phyloP scores from a whole-genome alignment of 2,329 filamentous ascomycete species.

The Trichoderma sp. region DNA sequence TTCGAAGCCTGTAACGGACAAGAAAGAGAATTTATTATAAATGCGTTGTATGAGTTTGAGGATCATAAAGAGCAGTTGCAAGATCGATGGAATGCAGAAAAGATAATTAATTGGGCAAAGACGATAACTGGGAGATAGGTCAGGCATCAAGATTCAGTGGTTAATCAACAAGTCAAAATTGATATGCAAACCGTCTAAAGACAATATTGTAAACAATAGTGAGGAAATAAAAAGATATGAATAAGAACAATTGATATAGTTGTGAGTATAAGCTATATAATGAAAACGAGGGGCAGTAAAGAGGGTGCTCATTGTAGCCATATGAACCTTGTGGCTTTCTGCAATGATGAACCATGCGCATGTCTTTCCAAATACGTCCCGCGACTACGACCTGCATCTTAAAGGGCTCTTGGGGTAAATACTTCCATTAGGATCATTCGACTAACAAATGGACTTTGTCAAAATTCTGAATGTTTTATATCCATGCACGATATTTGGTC shows the following conservation, averaged over 20 bases:
- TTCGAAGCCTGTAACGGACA: background rate
- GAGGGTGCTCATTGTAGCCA: background rate
- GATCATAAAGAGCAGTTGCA: background rate
- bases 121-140: background rate
- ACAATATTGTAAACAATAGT: no score
- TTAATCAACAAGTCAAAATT: no score
- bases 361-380: background rate
- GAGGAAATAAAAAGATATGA: no score
- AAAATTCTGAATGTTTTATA: no score
- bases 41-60: background rate
- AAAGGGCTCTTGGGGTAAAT: no score
- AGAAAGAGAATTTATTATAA: background rate
- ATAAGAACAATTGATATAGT: no score
- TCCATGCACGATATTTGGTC: no score
- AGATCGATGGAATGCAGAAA: background rate
- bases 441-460: no score
- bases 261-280: background rate
- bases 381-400: background rate
- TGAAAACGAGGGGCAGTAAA: background rate
- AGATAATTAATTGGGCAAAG: background rate
- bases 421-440: no score
- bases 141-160: background rate
- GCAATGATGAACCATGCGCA: background rate
- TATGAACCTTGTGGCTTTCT: background rate
- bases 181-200: no score